phyloP scores from a whole-genome alignment of 2,329 filamentous ascomycete species.

The Colletotrichum sp. region DNA sequence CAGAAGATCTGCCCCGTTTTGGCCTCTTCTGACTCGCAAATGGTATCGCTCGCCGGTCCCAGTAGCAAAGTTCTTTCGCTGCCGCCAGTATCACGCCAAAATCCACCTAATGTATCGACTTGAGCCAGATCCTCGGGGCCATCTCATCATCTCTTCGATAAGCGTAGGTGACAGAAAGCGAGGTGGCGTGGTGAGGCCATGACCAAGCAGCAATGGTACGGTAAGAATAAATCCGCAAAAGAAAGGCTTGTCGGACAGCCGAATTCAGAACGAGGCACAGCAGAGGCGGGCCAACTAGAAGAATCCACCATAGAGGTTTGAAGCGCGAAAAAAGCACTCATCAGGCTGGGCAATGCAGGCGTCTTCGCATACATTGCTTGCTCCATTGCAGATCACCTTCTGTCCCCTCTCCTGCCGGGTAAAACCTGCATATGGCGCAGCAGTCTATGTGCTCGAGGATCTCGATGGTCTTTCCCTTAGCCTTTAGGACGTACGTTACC shows the following conservation, averaged over 20 bases:
- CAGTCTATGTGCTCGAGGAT: not conserved
- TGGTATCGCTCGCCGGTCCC: not conserved
- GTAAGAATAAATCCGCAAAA: not conserved
- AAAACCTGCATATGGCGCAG: not conserved
- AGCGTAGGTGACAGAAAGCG: not conserved
- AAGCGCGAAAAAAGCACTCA: not conserved
- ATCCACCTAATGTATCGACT: not conserved
- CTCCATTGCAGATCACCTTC: slow-evolving; percentile 1
- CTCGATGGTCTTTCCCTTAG: not conserved
- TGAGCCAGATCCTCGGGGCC: not conserved
- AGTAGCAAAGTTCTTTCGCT: not conserved
- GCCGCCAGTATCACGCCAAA: not conserved
- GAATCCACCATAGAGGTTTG: not conserved
- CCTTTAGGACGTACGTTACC: not conserved
- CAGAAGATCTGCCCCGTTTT: not conserved
- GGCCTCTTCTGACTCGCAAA: slow-evolving; percentile 3
- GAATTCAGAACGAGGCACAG: not conserved
- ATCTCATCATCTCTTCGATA: not conserved
- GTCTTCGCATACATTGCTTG: not conserved
- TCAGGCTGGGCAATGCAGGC: not conserved
- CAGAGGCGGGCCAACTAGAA: not conserved
- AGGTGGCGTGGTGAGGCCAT: not conserved
- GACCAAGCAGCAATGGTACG: not conserved
- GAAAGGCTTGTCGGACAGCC: not conserved
- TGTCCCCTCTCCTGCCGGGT: not conserved